Conservation (phyloP, 352 stramenopile genomes). For the Pythium guiyangense region DNA sequence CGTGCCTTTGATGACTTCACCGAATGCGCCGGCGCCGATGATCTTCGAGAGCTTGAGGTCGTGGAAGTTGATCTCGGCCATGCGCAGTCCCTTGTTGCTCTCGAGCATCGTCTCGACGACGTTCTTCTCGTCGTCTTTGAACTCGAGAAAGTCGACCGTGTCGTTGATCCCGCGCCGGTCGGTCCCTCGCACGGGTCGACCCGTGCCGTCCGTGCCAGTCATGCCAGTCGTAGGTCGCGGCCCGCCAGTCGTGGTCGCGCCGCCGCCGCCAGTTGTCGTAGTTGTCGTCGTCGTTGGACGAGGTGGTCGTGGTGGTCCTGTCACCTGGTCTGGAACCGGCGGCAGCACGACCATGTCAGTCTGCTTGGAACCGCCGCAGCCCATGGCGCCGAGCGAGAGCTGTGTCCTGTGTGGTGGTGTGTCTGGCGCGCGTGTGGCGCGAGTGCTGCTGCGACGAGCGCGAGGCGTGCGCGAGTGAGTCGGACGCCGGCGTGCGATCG, state of each 20-base stretch:
- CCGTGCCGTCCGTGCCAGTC: neutral
- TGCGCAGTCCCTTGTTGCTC: constrained; percentile 82
- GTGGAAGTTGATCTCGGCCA: constrained; percentile 88
- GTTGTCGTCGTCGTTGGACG: neutral
- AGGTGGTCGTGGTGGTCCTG: constrained; percentile 6
- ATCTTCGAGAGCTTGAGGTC: constrained; percentile 88
- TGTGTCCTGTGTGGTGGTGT: neutral
- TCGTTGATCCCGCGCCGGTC: constrained; percentile 22
- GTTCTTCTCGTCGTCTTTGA: constrained; percentile 85
- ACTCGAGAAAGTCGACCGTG: constrained; percentile 79
- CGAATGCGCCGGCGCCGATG: constrained; percentile 81
- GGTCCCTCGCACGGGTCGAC: constrained; percentile 1
- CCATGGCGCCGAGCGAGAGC: constrained; percentile 1
- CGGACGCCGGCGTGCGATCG: neutral
- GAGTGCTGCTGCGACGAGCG: neutral
- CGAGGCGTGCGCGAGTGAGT: neutral
- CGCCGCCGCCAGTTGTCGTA: neutral
- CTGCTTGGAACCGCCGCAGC: constrained; percentile 11
- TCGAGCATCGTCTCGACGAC: constrained; percentile 87
- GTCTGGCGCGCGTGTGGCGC: neutral
- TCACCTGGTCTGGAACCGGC: neutral
- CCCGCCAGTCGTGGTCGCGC: neutral
- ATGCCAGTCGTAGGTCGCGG: neutral
- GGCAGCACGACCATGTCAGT: constrained; percentile 4
- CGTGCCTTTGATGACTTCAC: constrained; percentile 86